Evolutionary conservation across 768 basidiomycete species (phyloP).

Genomic region (Trametes cingulata): DNA sequence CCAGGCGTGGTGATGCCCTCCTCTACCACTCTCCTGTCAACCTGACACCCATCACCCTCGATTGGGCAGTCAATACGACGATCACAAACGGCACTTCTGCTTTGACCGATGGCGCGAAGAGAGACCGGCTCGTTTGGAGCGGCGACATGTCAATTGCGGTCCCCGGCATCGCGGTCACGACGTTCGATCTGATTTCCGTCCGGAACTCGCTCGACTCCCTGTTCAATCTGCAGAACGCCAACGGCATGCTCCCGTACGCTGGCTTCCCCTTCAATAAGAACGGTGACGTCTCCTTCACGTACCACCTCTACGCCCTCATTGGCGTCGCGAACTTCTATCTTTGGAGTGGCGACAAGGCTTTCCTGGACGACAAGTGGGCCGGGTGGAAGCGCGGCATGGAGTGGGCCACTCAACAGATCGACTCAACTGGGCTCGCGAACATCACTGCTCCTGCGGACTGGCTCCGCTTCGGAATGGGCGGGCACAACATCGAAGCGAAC

Average conservation of each 20-base stretch:
- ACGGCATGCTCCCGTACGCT: slow-evolving; percentile 15
- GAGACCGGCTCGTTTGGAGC: slow-evolving; percentile 21
- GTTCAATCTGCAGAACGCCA: slow-evolving; percentile 11
- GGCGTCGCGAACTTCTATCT: slow-evolving; percentile 21
- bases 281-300: slow-evolving; percentile 19
- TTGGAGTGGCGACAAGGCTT: slow-evolving; percentile 18
- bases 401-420: slow-evolving; percentile 18
- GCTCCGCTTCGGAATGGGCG: slow-evolving; percentile 22
- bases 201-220: slow-evolving; percentile 19
- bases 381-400: slow-evolving; percentile 16
- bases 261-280: slow-evolving; percentile 16
- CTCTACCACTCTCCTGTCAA: not conserved
- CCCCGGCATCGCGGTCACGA: slow-evolving; percentile 19
- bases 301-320: slow-evolving; percentile 21
- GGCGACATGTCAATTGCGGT: slow-evolving; percentile 22
- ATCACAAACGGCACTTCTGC: slow-evolving; percentile 18
- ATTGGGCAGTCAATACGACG: slow-evolving; percentile 18
- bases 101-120: slow-evolving; percentile 19
- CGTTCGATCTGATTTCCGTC: slow-evolving; percentile 18
- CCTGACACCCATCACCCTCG: not conserved
- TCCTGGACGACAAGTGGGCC: slow-evolving; percentile 16
- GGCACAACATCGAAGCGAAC: slow-evolving; percentile 23
- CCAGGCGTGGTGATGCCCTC: slow-evolving; percentile 13
- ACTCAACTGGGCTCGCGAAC: slow-evolving; percentile 17
- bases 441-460: slow-evolving; percentile 18